These are phyloP conservation scores for Fusarium ambrosium DNA, from an alignment of 2,329 filamentous ascomycete species.

Conservation along the genomic window DNA sequence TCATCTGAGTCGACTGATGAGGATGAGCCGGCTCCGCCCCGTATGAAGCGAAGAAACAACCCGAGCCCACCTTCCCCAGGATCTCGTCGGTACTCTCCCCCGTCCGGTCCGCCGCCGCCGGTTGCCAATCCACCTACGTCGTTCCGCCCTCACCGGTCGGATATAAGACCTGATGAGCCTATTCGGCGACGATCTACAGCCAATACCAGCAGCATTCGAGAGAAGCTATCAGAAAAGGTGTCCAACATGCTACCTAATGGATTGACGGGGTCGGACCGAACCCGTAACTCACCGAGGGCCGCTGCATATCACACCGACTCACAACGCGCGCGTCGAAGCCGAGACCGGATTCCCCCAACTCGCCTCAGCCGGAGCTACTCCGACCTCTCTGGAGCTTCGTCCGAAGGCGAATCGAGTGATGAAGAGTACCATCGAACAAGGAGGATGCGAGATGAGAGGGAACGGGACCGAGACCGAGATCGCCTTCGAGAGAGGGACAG, in stretches of 20 bases:
- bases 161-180: constrained; percentile 53
- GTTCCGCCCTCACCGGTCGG: constrained; percentile 52
- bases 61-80: constrained; percentile 45
- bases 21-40: constrained; percentile 52
- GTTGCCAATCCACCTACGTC: constrained; percentile 43
- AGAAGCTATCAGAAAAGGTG: constrained; percentile 62
- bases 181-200: constrained; percentile 52
- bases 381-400: constrained; percentile 54
- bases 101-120: constrained; percentile 47
- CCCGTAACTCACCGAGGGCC: constrained; percentile 54
- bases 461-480: constrained; percentile 47
- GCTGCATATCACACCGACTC: constrained; percentile 49
- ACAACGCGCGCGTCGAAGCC: constrained; percentile 53
- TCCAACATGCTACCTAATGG: constrained; percentile 58
- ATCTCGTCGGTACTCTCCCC: constrained; percentile 53
- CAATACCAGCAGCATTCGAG: constrained; percentile 57
- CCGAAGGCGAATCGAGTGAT: constrained; percentile 52
- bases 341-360: constrained; percentile 57
- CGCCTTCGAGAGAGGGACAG: constrained; percentile 50
- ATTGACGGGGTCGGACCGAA: constrained; percentile 49
- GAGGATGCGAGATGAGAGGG: constrained; percentile 45
- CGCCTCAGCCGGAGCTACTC: constrained; percentile 59
- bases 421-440: constrained; percentile 49
- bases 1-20: constrained; percentile 58
- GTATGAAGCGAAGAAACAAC: constrained; percentile 45